Percentiles rank a stretch among this genome's conserved stretches.
phyloP scores from a whole-genome alignment of 2,329 filamentous ascomycete species.

The Didymella pomorum region DNA sequence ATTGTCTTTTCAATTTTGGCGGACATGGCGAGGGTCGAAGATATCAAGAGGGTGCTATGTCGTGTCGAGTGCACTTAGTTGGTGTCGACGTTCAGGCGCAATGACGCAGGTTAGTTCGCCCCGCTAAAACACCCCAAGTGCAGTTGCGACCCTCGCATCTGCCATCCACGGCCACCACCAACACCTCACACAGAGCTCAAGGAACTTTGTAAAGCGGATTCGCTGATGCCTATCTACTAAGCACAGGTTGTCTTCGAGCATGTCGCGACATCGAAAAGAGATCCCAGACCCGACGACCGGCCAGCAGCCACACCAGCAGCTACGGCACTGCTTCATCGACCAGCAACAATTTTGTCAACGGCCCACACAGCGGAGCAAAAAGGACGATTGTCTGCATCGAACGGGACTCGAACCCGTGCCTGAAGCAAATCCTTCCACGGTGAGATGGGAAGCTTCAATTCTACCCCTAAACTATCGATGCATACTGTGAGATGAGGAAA shows the following conservation, averaged over 20 bases:
- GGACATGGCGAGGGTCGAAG: slow-evolving; percentile 28
- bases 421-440: slow-evolving; percentile 28
- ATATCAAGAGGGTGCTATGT: not conserved
- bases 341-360: not conserved
- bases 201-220: no score
- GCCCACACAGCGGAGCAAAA: not conserved
- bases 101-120: slow-evolving; percentile 31
- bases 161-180: slow-evolving; percentile 1
- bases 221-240: not conserved
- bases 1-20: slow-evolving; percentile 75
- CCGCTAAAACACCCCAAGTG: slow-evolving; percentile 7
- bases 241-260: not conserved
- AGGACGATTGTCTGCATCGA: slow-evolving; percentile 23
- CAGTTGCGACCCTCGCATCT: slow-evolving; percentile 2
- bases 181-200: not conserved
- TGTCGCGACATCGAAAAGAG: not conserved
- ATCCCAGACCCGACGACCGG: no score
- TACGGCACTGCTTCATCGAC: not conserved
- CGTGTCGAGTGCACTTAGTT: slow-evolving; percentile 1
- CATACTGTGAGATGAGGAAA: not conserved
- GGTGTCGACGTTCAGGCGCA: slow-evolving; percentile 13
- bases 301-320: not conserved
- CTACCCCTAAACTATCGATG: slow-evolving; percentile 44
- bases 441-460: slow-evolving; percentile 43
- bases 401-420: slow-evolving; percentile 41